Base-by-base conservation (phyloP, 768 basidiomycete genomes). In the Neoboletus magnificus region DNA sequence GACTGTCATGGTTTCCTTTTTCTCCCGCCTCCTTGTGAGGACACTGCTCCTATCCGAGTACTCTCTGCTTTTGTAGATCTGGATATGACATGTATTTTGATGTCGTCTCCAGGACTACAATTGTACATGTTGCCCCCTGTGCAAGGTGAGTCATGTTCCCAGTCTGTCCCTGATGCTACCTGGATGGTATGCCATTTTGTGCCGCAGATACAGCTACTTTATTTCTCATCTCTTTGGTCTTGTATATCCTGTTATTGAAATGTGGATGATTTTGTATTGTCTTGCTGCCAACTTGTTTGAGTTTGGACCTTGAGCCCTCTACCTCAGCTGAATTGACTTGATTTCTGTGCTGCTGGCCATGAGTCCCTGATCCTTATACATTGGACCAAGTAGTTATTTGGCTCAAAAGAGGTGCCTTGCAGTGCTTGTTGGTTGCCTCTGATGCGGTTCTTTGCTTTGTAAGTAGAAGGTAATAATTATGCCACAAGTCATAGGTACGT, bases 1-100 rank as follows among this genome's bases (percentile, higher is more conserved):
- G 56, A 25, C 62, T 71, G 65, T 67, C 48, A 22, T 60, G 55
- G 32, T 33, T 39, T 49, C 5, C 47, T 58, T 50, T 45, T 22
- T 18, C 20, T 4, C 25, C 22, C 16, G 18, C 52, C 55, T 54
- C 58, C 47, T 70, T 16, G 52, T 37, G 66, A 66, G 62, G 66
- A 48, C 1, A 8, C 4, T 27, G 2, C 5, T 45, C 1, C 2
- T 29, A 32, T 30, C 9, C 1, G 4, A 16, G 11, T 0, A 1
- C 9, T 35, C 15, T 15, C 15, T 51, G 20, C 48, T 25, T 49
- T 50, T 55, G 55, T 58, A 35, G 54, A 18, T 30, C 32, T 54
- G 32, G 36, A 5, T 1, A 23, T 42, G 47, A 45, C 35, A 48
- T 11, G 37, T 25, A 13, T n/a, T 18, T 11, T 9, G 9, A 16